Percentiles rank a stretch among this genome's conserved stretches.
These are phyloP conservation scores for Xylaria palmicola DNA, from an alignment of 495 filamentous ascomycete species.

Conservation along the genomic window DNA sequence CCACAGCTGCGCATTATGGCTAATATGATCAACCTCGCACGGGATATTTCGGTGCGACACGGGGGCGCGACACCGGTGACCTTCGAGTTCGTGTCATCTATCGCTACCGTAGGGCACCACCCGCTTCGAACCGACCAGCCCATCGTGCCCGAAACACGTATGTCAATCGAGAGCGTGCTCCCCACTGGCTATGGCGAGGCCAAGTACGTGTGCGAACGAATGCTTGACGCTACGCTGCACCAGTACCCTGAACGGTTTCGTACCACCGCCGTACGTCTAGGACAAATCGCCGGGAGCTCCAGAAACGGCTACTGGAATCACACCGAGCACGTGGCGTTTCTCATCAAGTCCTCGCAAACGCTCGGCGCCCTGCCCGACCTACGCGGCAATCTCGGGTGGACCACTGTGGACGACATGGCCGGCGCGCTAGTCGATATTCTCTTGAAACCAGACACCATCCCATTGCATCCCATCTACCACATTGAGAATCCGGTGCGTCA, in stretches of 20 bases:
- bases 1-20: slow-evolving; percentile 45
- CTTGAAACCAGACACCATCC: neutral
- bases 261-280: slow-evolving; percentile 38
- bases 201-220: slow-evolving; percentile 9
- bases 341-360: slow-evolving; percentile 47
- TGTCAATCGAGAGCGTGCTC: neutral
- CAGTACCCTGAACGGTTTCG: slow-evolving; percentile 35
- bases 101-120: slow-evolving; percentile 43
- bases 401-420: slow-evolving; percentile 40
- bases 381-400: slow-evolving; percentile 41
- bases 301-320: slow-evolving; percentile 49
- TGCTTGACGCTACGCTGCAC: neutral
- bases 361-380: slow-evolving; percentile 41
- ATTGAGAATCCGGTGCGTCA: slow-evolving; percentile 53
- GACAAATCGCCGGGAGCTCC: slow-evolving; percentile 45
- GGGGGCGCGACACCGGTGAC: neutral
- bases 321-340: slow-evolving; percentile 41
- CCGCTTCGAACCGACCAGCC: slow-evolving; percentile 20
- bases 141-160: neutral
- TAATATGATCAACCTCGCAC: slow-evolving; percentile 42
- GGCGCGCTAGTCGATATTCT: slow-evolving; percentile 16
- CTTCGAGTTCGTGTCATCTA: slow-evolving; percentile 52
- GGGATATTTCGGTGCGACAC: slow-evolving; percentile 20
- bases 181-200: slow-evolving; percentile 6
- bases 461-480: slow-evolving; percentile 48